phyloP scores from a whole-genome alignment of 352 stramenopile genomes.

The Globisporangium alternatum region DNA sequence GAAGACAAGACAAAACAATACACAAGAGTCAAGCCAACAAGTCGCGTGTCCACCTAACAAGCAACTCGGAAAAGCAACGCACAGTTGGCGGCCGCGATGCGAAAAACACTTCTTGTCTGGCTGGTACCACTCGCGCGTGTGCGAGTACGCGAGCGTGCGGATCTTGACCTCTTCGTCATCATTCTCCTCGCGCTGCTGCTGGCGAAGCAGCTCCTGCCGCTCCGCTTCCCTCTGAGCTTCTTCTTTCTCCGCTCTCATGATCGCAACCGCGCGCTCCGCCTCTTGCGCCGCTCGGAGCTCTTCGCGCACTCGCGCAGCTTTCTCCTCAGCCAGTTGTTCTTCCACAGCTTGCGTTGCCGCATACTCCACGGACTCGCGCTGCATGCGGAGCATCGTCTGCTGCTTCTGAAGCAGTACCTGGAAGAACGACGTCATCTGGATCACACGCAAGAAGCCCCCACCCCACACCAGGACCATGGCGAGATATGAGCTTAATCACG shows the following conservation, averaged over 20 bases:
- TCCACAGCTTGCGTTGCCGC: constrained; percentile 14
- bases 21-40: background rate
- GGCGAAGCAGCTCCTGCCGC: constrained; percentile 22
- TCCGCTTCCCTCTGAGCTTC: constrained; percentile 25
- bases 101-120: constrained; percentile 63
- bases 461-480: too few species aligned
- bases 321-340: constrained; percentile 3
- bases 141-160: constrained; percentile 51
- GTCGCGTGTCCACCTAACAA: background rate
- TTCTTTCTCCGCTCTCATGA: constrained; percentile 19
- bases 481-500: too few species aligned
- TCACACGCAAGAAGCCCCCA: background rate
- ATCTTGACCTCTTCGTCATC: constrained; percentile 62
- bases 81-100: constrained; percentile 54
- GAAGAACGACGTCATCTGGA: constrained; percentile 37
- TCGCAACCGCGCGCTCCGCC: constrained; percentile 6
- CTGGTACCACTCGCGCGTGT: constrained; percentile 58
- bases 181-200: constrained; percentile 44
- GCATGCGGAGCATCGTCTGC: constrained; percentile 18
- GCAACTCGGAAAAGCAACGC: constrained; percentile 12
- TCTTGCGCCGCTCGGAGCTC: constrained; percentile 12
- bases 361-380: constrained; percentile 25
- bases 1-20: constrained; percentile 1
- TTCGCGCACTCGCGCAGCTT: constrained; percentile 8
- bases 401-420: constrained; percentile 32